phyloP scores from a whole-genome alignment of 169 alveolate species.

The Plasmodium inui region DNA sequence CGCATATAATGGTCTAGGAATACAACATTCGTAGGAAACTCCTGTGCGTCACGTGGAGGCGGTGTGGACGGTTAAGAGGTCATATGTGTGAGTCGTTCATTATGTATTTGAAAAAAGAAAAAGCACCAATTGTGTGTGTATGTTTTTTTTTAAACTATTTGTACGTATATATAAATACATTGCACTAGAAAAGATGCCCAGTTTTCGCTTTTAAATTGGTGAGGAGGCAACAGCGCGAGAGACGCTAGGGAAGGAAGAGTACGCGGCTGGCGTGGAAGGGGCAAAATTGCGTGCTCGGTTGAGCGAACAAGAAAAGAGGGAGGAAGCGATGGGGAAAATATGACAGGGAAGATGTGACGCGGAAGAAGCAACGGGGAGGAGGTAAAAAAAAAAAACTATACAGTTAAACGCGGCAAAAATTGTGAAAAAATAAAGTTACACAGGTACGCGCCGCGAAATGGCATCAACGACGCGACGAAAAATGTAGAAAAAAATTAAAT shows the following conservation, averaged over 20 bases:
- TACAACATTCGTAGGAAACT: not conserved
- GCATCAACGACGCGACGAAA: not conserved
- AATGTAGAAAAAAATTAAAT: constrained; percentile 1
- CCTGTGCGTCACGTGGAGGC: not conserved
- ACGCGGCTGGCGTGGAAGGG: not conserved
- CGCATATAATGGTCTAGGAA: not conserved
- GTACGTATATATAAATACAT: not conserved
- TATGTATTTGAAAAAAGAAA: not conserved
- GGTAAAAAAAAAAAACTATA: not conserved
- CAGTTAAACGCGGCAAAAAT: not conserved
- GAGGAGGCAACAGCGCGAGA: not conserved
- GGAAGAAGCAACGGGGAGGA: not conserved
- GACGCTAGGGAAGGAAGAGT: not conserved
- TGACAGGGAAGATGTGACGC: too few relatives aligned
- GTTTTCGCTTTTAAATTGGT: not conserved
- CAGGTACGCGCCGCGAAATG: not conserved
- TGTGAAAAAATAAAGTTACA: not conserved
- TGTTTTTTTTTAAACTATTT: not conserved
- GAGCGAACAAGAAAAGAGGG: not conserved
- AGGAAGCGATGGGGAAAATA: not conserved
- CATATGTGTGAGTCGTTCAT: not conserved
- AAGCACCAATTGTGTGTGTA: not conserved
- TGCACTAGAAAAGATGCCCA: not conserved
- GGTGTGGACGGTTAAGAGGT: not conserved
- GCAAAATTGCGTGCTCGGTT: not conserved